Evolutionary conservation across 352 stramenopile species (phyloP).

Genomic region (Globisporangium middletonii): DNA sequence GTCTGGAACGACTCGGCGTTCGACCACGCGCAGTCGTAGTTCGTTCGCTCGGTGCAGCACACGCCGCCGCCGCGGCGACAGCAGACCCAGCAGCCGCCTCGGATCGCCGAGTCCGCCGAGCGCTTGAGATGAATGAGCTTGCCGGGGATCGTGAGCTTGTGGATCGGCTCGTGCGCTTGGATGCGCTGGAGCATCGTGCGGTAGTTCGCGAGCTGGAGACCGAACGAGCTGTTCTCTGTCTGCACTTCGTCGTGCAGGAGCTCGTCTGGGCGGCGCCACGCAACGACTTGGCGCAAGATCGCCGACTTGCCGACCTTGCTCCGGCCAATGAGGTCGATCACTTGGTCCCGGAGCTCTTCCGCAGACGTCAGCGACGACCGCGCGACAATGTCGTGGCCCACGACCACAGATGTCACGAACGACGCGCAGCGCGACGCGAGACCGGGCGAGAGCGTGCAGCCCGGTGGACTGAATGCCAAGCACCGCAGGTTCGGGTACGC

Average conservation of each 20-base stretch:
- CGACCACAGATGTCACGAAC: conserved; percentile 75
- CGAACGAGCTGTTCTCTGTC: conserved; percentile 31
- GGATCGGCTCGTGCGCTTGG: conserved; percentile 71
- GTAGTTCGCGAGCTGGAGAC: conserved; percentile 68
- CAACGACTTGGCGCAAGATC: conserved; percentile 74
- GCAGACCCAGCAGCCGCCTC: conserved; percentile 73
- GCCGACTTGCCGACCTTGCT: conserved; percentile 83
- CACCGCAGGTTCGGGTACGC: conserved; percentile 78
- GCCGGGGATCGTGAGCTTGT: conserved; percentile 74
- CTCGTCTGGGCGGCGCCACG: conserved; percentile 75
- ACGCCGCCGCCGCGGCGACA: conserved; percentile 72
- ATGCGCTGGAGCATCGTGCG: conserved; percentile 82
- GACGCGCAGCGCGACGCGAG: conserved; percentile 49
- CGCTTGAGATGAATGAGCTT: conserved; percentile 74
- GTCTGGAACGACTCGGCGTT: conserved; percentile 50
- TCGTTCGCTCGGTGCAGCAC: conserved; percentile 75
- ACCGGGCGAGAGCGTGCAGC: conserved; percentile 68
- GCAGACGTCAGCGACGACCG: conserved; percentile 70
- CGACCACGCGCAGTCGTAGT: conserved; percentile 78
- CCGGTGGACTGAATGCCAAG: conserved; percentile 74
- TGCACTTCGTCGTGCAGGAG: conserved; percentile 47
- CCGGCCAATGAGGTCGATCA: conserved; percentile 77
- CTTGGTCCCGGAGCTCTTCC: conserved; percentile 71
- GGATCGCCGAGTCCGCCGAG: conserved; percentile 20
- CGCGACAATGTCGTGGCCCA: conserved; percentile 82